Conservation (phyloP, 2,329 filamentous ascomycete genomes). For the Trichoderma koningii region DNA sequence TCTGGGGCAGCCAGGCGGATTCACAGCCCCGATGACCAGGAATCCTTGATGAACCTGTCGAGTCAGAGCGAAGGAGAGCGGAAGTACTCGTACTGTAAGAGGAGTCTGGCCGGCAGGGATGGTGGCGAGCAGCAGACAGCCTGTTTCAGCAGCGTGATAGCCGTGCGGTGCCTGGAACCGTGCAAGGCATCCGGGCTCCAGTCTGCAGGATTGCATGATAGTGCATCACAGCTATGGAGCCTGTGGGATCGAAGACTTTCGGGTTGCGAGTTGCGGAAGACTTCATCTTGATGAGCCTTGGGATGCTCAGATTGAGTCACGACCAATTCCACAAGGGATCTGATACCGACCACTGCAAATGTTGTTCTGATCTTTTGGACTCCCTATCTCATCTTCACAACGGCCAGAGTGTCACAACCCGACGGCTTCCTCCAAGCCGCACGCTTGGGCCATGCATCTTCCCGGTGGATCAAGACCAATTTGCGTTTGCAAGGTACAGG, state of each 20-base stretch:
- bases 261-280: background rate
- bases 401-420: conserved; percentile 3
- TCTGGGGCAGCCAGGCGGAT: background rate
- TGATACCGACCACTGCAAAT: background rate
- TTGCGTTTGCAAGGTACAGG: conserved; percentile 22
- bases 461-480: conserved; percentile 23
- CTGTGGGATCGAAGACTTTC: background rate
- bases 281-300: background rate
- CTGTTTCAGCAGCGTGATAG: conserved; percentile 14
- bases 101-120: background rate
- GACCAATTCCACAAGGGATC: background rate
- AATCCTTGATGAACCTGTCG: conserved; percentile 3
- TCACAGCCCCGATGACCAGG: conserved; percentile 17
- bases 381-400: conserved; percentile 27
- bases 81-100: background rate
- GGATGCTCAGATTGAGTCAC: conserved; percentile 5
- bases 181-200: conserved; percentile 27
- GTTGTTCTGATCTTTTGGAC: background rate
- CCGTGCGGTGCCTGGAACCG: conserved; percentile 22
- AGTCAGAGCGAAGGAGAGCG: conserved; percentile 22
- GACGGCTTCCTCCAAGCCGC: conserved; percentile 11
- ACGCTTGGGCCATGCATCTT: conserved; percentile 27
- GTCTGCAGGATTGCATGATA: conserved; percentile 30
- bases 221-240: conserved; percentile 25
- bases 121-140: conserved; percentile 8